A percentile compares a stretch with the other conserved stretches of the same genome.
Evolutionary conservation across 2,329 filamentous ascomycete species (phyloP).

Genomic region (Cladosporium colombiae): DNA sequence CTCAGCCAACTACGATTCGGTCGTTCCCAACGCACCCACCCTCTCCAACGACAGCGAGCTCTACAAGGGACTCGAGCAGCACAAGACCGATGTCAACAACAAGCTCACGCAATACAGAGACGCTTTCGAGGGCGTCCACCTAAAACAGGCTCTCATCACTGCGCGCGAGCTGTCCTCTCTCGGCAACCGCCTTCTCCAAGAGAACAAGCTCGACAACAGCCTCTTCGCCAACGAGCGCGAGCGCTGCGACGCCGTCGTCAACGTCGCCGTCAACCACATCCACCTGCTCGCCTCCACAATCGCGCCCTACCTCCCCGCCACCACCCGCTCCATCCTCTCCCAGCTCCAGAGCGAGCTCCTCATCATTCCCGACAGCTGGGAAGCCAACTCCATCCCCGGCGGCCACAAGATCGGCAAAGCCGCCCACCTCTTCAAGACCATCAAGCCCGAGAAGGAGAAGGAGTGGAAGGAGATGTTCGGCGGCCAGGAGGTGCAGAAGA

Average conservation of each 20-base stretch:
- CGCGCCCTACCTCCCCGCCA: slow-evolving; percentile 83
- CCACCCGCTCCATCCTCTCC: slow-evolving; percentile 69
- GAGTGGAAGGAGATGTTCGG: slow-evolving; percentile 80
- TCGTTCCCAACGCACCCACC: slow-evolving; percentile 54
- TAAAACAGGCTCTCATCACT: slow-evolving; percentile 66
- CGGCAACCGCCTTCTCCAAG: slow-evolving; percentile 61
- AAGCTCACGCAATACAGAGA: slow-evolving; percentile 67
- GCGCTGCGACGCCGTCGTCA: slow-evolving; percentile 64
- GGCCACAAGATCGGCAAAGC: slow-evolving; percentile 82
- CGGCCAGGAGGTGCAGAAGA: slow-evolving; percentile 65
- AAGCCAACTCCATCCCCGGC: slow-evolving; percentile 58
- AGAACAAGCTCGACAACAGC: slow-evolving; percentile 62
- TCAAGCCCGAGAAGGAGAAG: slow-evolving; percentile 76
- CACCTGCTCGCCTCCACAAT: slow-evolving; percentile 78
- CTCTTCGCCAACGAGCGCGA: slow-evolving; percentile 61
- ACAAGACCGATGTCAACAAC: slow-evolving; percentile 64
- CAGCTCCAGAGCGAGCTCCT: slow-evolving; percentile 62
- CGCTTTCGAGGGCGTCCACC: slow-evolving; percentile 69
- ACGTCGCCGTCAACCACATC: slow-evolving; percentile 79
- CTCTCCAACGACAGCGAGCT: slow-evolving; percentile 28
- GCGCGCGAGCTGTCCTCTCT: slow-evolving; percentile 67
- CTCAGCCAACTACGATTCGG: slow-evolving; percentile 68
- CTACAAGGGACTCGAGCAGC: slow-evolving; percentile 36
- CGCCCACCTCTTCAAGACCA: slow-evolving; percentile 77
- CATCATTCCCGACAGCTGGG: slow-evolving; percentile 59